Conservation (phyloP, 73 alveolate genomes). For the Paramecium caudatum region DNA sequence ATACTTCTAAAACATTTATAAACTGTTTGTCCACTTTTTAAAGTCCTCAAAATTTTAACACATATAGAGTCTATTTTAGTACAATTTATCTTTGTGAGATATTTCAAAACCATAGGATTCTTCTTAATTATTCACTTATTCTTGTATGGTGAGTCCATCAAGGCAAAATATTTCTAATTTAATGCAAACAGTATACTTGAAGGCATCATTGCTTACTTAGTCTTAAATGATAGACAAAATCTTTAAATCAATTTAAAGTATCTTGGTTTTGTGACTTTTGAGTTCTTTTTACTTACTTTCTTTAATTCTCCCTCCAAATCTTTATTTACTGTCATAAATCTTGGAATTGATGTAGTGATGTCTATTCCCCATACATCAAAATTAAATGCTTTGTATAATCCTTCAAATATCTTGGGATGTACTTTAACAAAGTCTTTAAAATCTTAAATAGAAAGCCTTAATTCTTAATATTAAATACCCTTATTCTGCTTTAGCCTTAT, state of each 20-base stretch:
- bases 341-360: neutral
- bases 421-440: slow-evolving; percentile 10
- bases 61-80: slow-evolving; percentile 17
- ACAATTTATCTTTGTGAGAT: slow-evolving; percentile 54
- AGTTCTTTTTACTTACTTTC: slow-evolving; percentile 37
- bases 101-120: slow-evolving; percentile 63
- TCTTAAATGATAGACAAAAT: slow-evolving; percentile 51
- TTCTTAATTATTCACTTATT: neutral
- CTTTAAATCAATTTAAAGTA: slow-evolving; percentile 39
- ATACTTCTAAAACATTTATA: slow-evolving; percentile 61
- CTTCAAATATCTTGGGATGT: slow-evolving; percentile 63
- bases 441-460: slow-evolving; percentile 28
- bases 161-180: slow-evolving; percentile 28
- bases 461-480: neutral
- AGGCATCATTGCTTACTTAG: neutral
- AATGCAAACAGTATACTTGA: neutral
- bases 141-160: slow-evolving; percentile 54
- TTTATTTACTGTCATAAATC: neutral
- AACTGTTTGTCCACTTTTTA: slow-evolving; percentile 58
- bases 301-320: slow-evolving; percentile 42
- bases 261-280: neutral
- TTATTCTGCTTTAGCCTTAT: neutral
- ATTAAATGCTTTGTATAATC: slow-evolving; percentile 58
- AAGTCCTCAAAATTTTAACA: slow-evolving; percentile 50
- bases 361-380: slow-evolving; percentile 59